Percentiles rank a stretch among this genome's conserved stretches.
phyloP scores from a whole-genome alignment of 139 green algal genomes.

The Zygnema cylindricum region DNA sequence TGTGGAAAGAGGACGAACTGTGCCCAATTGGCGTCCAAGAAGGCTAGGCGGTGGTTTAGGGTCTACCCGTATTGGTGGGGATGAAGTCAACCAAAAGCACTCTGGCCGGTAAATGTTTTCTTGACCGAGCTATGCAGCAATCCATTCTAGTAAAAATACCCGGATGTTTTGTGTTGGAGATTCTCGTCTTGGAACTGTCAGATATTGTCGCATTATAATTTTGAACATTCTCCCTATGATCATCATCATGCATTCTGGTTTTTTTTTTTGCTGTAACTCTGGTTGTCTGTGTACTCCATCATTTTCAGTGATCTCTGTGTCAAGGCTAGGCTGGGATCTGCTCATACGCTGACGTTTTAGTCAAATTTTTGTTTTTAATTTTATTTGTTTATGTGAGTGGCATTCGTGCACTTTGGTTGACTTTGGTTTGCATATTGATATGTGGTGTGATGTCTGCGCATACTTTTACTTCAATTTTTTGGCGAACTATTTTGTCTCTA shows the following conservation, averaged over 20 bases:
- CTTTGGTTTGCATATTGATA: neutral
- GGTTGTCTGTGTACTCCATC: neutral
- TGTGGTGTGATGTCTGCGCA: neutral
- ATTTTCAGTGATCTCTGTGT: neutral
- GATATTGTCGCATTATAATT: neutral
- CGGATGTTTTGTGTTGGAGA: neutral
- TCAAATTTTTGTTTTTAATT: neutral
- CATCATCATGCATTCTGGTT: neutral
- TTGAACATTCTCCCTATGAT: neutral
- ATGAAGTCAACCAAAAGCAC: constrained; percentile 58
- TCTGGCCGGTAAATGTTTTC: constrained; percentile 33
- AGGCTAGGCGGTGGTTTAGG: constrained; percentile 67
- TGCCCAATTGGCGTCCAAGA: constrained; percentile 64
- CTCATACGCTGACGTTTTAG: neutral
- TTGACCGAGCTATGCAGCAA: neutral
- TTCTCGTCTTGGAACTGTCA: neutral
- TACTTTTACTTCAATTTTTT: neutral
- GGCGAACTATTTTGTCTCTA: no score
- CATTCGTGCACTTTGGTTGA: neutral
- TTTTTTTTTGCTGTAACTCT: neutral
- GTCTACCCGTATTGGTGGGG: constrained; percentile 50
- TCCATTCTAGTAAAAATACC: neutral
- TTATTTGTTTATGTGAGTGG: neutral
- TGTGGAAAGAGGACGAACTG: constrained; percentile 67
- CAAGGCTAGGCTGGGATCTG: neutral